Evolutionary conservation across 805 yeast genomes (phyloP), one percentile per base, ranked within the genome.

Genomic region (Priceomyces haplophilus): DNA sequence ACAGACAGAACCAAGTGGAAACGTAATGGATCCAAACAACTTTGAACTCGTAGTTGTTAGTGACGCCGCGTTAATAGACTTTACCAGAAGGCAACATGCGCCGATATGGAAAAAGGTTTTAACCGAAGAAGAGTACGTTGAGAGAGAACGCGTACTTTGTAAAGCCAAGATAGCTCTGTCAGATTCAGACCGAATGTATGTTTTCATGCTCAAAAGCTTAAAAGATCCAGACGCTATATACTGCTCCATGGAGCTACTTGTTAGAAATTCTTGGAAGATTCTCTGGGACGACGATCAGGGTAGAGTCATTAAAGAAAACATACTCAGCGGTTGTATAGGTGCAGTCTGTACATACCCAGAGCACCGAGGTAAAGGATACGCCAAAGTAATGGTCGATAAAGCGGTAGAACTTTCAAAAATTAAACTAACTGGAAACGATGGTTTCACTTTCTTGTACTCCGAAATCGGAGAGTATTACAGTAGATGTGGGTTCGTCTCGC

Each of bases 401-500:
- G 44, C 67, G 37, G 63, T 65, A 31, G 59, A 62, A 17, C 36
- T 48, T 18, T 50, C 58, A 19, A 56, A 56, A 44, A 32, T 21
- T 3, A 53, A 55, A 11, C 42, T 40, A 12, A 37, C 65, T 24
- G 70, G 68, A 2, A 42, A 42, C 2, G 62, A 61, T 30, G 74
- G 73, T 1, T 67, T 59, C 44, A 54, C 57, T 7, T 64, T 65
- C 46, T 58, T 71, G 42, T 69, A 70, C 49, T 67, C 73, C 2
- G 76, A 71, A 46, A 61, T 71, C 8, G 75, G 75, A 8, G 75
- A 71, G 40, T 71, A 67, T 53, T 71, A 71, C 47, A 42, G 55
- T 37, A 56, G 57, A 18, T 52, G 53, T 40, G 76, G 75, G 12
- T 71, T 69, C 52, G 58, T 56, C 35, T 67, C 73, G 3, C 55